Conservation (phyloP, 2,329 filamentous ascomycete genomes). For the Claviceps maximensis region DNA sequence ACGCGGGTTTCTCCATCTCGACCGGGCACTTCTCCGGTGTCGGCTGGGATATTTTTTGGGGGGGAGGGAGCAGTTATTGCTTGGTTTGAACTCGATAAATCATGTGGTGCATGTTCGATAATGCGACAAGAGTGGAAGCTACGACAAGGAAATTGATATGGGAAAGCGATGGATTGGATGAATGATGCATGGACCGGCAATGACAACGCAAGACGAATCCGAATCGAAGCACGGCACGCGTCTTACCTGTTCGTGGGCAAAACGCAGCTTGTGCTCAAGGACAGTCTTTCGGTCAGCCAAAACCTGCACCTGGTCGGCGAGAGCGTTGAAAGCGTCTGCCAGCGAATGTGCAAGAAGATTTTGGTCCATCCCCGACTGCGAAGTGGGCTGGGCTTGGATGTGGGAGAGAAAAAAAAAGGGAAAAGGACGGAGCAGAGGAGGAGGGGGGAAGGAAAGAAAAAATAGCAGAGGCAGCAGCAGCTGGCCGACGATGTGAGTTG, state of each 20-base stretch:
- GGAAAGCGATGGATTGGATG: too few species aligned
- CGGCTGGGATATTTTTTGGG: too few species aligned
- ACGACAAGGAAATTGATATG: background rate
- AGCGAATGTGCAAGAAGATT: constrained; percentile 38
- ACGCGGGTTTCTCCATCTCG: constrained; percentile 3
- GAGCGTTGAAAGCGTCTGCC: constrained; percentile 49
- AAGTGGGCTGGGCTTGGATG: constrained; percentile 4
- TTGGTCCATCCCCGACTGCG: constrained; percentile 22
- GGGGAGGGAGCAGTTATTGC: too few species aligned
- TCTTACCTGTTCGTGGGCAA: constrained; percentile 53
- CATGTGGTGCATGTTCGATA: background rate
- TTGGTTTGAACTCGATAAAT: background rate
- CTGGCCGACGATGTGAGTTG: background rate
- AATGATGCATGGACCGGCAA: background rate
- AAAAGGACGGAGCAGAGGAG: too few species aligned
- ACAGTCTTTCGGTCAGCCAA: constrained; percentile 51
- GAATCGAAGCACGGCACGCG: background rate
- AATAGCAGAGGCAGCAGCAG: constrained; percentile 3
- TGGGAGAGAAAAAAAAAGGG: background rate
- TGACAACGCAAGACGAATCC: background rate
- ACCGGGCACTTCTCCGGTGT: background rate
- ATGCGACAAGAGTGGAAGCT: background rate
- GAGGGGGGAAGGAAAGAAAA: background rate
- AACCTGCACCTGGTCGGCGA: constrained; percentile 52
- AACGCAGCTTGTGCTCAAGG: constrained; percentile 52